Percentiles rank a stretch among this genome's conserved stretches.
These are phyloP conservation scores for Pichia nanzhaoensis DNA, from an alignment of 805 yeast genomes.

Conservation along the genomic window DNA sequence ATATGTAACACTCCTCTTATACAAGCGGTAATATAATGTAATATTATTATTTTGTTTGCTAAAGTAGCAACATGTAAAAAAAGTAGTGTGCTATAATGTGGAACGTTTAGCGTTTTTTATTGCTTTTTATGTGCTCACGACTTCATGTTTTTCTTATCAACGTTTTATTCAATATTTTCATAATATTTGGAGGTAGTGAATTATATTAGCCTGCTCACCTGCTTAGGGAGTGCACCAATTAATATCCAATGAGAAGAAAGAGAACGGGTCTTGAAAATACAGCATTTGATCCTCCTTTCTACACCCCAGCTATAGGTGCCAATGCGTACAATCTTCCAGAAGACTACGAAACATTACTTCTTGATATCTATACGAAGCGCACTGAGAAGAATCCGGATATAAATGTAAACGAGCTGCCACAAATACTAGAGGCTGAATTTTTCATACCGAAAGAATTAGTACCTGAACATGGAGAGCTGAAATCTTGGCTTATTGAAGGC, in stretches of 20 bases:
- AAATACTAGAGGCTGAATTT: conserved; percentile 2
- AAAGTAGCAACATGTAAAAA: no score
- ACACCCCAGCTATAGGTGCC: conserved; percentile 4
- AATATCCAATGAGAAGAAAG: not conserved
- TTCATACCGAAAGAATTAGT: conserved; percentile 8
- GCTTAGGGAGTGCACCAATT: not conserved
- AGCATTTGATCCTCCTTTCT: conserved; percentile 15
- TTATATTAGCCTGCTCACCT: no score
- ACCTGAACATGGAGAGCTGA: not conserved
- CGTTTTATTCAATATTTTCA: no score
- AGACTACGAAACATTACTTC: conserved; percentile 38
- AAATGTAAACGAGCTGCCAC: conserved; percentile 24
- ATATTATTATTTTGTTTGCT: no score
- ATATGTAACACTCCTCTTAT: no score
- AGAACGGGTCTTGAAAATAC: conserved; percentile 2
- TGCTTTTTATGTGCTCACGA: no score
- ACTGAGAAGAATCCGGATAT: conserved; percentile 34
- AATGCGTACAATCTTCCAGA: conserved; percentile 30
- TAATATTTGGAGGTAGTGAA: no score
- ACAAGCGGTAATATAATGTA: no score
- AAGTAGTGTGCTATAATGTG: no score
- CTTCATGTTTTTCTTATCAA: no score
- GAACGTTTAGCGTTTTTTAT: no score
- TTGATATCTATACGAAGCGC: conserved; percentile 36
- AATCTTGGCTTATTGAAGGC: conserved; percentile 20